These are phyloP conservation scores for Pezicula radicicola DNA, from an alignment of 2,329 filamentous ascomycete species.

Conservation along the genomic window DNA sequence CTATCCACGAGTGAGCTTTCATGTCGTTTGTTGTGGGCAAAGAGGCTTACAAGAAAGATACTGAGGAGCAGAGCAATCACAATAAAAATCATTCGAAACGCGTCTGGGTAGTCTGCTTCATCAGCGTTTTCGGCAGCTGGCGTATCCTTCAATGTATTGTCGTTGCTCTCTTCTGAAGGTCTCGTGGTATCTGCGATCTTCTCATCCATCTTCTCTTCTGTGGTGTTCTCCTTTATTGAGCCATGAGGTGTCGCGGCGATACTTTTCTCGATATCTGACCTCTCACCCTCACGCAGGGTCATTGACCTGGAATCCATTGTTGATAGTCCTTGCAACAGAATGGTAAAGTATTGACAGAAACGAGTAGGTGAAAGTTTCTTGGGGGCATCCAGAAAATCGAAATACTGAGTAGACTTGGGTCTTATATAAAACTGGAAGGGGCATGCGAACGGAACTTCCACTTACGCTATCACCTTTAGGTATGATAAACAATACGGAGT, in stretches of 20 bases:
- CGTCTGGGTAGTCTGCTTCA: slow-evolving; percentile 24
- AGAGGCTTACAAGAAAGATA: slow-evolving; percentile 38
- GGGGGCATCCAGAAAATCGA: background rate
- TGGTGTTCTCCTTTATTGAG: slow-evolving; percentile 12
- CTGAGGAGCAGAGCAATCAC: slow-evolving; percentile 43
- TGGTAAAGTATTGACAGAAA: background rate
- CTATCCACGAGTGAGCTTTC: slow-evolving; percentile 10
- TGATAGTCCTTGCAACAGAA: background rate
- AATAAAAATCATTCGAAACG: slow-evolving; percentile 33
- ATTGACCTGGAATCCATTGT: slow-evolving; percentile 17
- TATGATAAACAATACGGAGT: no score
- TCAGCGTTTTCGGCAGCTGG: background rate
- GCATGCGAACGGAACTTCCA: no score
- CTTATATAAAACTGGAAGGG: background rate
- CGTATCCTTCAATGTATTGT: slow-evolving; percentile 9
- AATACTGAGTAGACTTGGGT: background rate
- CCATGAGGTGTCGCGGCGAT: slow-evolving; percentile 10
- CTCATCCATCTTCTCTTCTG: background rate
- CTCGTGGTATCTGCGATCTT: slow-evolving; percentile 3
- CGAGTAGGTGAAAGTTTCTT: background rate
- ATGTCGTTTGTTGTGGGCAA: background rate
- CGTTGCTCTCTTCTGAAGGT: slow-evolving; percentile 14
- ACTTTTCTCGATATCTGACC: slow-evolving; percentile 12
- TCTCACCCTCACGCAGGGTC: slow-evolving; percentile 16
- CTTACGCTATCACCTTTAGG: no score